These are phyloP conservation scores for Circinella minor DNA, from an alignment of 371 early-diverging fungal genomes.

Conservation along the genomic window DNA sequence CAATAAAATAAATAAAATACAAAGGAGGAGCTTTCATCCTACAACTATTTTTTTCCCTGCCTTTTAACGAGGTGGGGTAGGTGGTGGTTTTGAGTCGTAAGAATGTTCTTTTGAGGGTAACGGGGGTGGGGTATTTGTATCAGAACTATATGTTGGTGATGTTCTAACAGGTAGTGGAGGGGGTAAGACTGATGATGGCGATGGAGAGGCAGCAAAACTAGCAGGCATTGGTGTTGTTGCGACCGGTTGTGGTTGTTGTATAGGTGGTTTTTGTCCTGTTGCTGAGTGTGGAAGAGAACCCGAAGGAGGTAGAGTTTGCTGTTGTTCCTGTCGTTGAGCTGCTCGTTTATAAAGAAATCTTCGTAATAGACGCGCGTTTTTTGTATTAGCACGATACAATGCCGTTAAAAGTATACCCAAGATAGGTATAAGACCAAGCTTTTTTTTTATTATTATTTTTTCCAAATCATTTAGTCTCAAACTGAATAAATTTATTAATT, in stretches of 20 bases:
- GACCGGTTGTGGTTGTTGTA: neutral
- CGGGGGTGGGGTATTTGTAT: neutral
- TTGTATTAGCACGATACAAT: slow-evolving; percentile 50
- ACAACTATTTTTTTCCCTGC: no score
- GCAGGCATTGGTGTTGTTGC: neutral
- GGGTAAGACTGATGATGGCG: neutral
- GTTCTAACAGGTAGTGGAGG: neutral
- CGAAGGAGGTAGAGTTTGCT: neutral
- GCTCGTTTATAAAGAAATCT: slow-evolving; percentile 45
- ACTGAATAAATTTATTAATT: no score
- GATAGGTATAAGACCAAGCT: slow-evolving; percentile 53
- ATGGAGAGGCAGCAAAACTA: neutral
- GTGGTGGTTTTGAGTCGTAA: neutral
- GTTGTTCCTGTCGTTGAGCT: slow-evolving; percentile 4
- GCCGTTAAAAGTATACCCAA: slow-evolving; percentile 42
- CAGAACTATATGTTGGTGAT: no score
- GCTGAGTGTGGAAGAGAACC: no score
- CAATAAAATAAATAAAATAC: no score
- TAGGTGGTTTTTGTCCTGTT: neutral
- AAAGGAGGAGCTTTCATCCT: no score
- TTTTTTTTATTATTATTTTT: neutral
- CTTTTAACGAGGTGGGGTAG: slow-evolving; percentile 4
- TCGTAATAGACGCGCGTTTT: slow-evolving; percentile 41
- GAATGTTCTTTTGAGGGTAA: neutral
- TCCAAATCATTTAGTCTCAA: no score